Evolutionary conservation across 2,329 filamentous ascomycete genomes (phyloP), one percentile per base, ranked within the genome.

Genomic region (Sclerotinia glacialis): DNA sequence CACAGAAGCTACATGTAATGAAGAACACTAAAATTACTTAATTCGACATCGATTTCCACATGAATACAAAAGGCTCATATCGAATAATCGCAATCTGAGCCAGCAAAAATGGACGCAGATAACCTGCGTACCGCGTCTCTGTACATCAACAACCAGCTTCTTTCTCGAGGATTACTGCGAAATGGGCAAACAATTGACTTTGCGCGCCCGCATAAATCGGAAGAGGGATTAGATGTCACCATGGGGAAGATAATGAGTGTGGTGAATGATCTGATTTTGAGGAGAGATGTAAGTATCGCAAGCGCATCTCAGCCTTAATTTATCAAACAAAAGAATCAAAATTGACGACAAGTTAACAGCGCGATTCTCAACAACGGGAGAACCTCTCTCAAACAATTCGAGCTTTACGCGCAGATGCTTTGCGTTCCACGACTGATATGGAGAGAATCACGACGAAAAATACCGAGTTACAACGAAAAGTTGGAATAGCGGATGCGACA

Each of bases 221-320:
- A 88, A 70, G 83, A 83, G 23, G 86, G 85, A 23, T 82, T 86
- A 47, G 84, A 85, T 74, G 85, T 84, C 61, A 91, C 90, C 23
- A 94, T 95, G 88, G 89, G 90, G 26, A 86, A 88, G 71, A 89
- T 98, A 73, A 97, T 99, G 80, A 91, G 94, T 76, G 84, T 99
- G 31, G 87, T 99, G 59, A 97, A 99, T 78, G 95, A 99, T 76
- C 79, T 99, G 72, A 92, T 99, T 67, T 78, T 97, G 68, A 86
- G 93, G 71, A 87, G 93, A 81, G 95, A 99, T 77, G 92, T 96
- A 81, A 73, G 87, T 82, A 65, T 58, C 31, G 7, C 42, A 46
- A 59, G 54, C 42, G 16, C 50, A 46, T 26, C 31, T 61, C 31
- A 49, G n/a, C n/a, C n/a, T 49, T n/a, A n/a, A 40, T n/a, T 28